These are phyloP conservation scores for Rhodotorula paludigena DNA, from an alignment of 768 basidiomycete species.

Conservation along the genomic window DNA sequence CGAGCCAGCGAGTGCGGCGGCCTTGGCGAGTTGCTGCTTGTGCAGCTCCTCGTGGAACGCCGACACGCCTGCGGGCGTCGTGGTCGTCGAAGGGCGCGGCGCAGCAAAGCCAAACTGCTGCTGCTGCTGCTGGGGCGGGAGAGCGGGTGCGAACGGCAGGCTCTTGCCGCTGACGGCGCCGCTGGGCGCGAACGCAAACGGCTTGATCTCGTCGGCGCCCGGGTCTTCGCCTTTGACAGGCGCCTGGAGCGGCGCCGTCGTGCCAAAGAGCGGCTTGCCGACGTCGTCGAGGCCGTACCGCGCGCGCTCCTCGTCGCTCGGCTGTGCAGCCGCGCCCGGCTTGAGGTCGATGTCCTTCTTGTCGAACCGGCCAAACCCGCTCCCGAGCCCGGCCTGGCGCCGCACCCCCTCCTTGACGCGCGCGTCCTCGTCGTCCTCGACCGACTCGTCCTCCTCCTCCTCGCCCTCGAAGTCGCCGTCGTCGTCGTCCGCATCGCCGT, in stretches of 20 bases:
- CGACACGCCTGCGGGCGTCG: not conserved
- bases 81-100: not conserved
- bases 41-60: not conserved
- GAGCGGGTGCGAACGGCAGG: not conserved
- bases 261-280: not conserved
- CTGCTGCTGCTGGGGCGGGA: not conserved
- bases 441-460: not conserved
- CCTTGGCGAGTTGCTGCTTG: not conserved
- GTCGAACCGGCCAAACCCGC: slow-evolving; percentile 17
- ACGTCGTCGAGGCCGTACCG: slow-evolving; percentile 7
- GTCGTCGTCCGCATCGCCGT: slow-evolving; percentile 29
- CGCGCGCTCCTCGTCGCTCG: slow-evolving; percentile 16
- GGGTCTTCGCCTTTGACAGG: not conserved
- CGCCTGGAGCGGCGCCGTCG: not conserved
- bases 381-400: not conserved
- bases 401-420: not conserved
- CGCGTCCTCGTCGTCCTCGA: not conserved
- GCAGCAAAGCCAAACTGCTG: not conserved
- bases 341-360: slow-evolving; percentile 14
- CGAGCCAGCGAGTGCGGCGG: too few relatives aligned
- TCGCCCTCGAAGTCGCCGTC: slow-evolving; percentile 19
- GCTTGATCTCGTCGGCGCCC: not conserved
- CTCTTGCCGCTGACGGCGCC: not conserved
- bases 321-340: not conserved
- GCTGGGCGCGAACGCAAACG: not conserved